These are phyloP conservation scores for Ogataea saltuana DNA, from an alignment of 805 yeast species.

Conservation along the genomic window DNA sequence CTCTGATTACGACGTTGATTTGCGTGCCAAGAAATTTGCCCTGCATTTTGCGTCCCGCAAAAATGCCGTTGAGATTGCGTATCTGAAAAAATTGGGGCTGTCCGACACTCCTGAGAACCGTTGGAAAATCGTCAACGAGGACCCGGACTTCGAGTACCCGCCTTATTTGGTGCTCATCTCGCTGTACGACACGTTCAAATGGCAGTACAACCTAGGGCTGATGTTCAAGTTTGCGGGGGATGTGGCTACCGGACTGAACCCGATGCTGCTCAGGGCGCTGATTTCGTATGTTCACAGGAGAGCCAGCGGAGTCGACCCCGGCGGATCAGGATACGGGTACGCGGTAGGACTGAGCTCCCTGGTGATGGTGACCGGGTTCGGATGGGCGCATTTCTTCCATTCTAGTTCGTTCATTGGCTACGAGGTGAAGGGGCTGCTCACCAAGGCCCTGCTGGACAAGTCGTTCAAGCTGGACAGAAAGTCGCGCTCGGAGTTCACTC, in stretches of 20 bases:
- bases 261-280: constrained; percentile 64
- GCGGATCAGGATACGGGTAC: constrained; percentile 67
- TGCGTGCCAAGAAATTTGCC: constrained; percentile 38
- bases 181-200: constrained; percentile 50
- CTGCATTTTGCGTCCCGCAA: constrained; percentile 35
- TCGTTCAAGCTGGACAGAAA: constrained; percentile 59
- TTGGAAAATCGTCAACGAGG: constrained; percentile 37
- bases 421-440: constrained; percentile 66
- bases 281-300: constrained; percentile 62
- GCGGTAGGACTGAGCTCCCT: constrained; percentile 68
- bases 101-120: constrained; percentile 39
- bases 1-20: constrained; percentile 42
- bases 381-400: constrained; percentile 65
- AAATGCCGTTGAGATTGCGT: constrained; percentile 34
- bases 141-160: constrained; percentile 43
- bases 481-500: constrained; percentile 60
- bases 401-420: constrained; percentile 65
- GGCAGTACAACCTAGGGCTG: constrained; percentile 43
- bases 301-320: constrained; percentile 46
- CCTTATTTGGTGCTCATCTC: constrained; percentile 45
- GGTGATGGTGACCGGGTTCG: constrained; percentile 48
- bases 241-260: constrained; percentile 54
- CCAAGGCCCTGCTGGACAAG: constrained; percentile 69
- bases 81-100: constrained; percentile 35
- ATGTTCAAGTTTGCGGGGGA: constrained; percentile 48